Conservation (phyloP, 441 rosid species). For the Brassica balearica region DNA sequence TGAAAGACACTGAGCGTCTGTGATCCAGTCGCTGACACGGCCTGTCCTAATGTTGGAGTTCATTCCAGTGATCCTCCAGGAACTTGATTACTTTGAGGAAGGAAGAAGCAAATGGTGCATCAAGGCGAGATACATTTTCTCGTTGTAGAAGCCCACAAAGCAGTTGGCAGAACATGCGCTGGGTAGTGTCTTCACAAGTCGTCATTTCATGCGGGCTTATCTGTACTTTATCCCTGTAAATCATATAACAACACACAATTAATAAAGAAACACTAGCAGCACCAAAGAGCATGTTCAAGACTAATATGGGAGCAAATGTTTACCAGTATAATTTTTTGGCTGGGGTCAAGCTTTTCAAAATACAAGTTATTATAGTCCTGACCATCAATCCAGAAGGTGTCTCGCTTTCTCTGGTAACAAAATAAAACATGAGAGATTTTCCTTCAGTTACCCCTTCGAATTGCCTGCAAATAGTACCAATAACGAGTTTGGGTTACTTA, state of each 20-base stretch:
- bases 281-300: neutral
- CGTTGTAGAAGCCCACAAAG: slow-evolving; percentile 67
- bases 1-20: slow-evolving; percentile 48
- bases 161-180: slow-evolving; percentile 78
- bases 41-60: slow-evolving; percentile 60
- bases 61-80: slow-evolving; percentile 66
- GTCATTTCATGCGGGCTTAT: slow-evolving; percentile 67
- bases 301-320: neutral
- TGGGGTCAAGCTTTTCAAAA: slow-evolving; percentile 57
- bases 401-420: slow-evolving; percentile 60
- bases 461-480: slow-evolving; percentile 46
- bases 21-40: slow-evolving; percentile 66
- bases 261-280: neutral
- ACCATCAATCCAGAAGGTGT: slow-evolving; percentile 69
- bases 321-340: slow-evolving; percentile 50
- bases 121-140: slow-evolving; percentile 57
- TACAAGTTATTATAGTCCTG: slow-evolving; percentile 61
- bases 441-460: slow-evolving; percentile 63
- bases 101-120: slow-evolving; percentile 68
- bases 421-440: slow-evolving; percentile 62
- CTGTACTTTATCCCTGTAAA: slow-evolving; percentile 45
- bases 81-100: slow-evolving; percentile 65
- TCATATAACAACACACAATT: neutral
- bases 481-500: neutral
- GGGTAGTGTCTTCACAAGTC: slow-evolving; percentile 63